These are phyloP conservation scores for Melanopsichium pennsylvanicum DNA, from an alignment of 1,284 basidiomycete genomes.

Conservation along the genomic window DNA sequence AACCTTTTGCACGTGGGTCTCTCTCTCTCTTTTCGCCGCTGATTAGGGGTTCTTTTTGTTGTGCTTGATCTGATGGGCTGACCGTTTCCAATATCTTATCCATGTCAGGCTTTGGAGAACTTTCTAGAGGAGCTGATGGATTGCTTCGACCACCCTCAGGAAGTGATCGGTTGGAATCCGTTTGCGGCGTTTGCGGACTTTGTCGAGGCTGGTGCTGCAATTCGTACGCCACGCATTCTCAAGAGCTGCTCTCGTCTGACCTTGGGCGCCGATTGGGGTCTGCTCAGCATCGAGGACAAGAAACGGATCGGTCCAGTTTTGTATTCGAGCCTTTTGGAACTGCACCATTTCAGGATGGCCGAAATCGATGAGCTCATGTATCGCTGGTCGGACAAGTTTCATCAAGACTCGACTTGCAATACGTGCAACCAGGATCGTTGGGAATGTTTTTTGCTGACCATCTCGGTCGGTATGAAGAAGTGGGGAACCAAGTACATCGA, in stretches of 20 bases:
- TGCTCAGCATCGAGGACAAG: not conserved
- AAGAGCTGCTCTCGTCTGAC: conserved; percentile 20
- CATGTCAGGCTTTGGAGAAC: conserved; percentile 5
- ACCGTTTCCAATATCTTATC: too few species aligned
- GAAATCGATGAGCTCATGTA: conserved; percentile 7
- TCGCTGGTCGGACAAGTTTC: conserved; percentile 20
- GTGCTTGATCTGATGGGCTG: too few species aligned
- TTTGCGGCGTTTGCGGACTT: conserved; percentile 19
- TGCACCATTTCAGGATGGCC: conserved; percentile 3
- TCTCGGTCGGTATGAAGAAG: conserved; percentile 2
- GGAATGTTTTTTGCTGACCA: conserved; percentile 25
- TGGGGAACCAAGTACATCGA: conserved; percentile 21
- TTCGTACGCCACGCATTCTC: conserved; percentile 6
- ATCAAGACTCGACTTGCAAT: conserved; percentile 7
- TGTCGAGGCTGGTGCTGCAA: conserved; percentile 15
- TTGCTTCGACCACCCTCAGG: conserved; percentile 35
- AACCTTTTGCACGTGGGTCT: too few species aligned
- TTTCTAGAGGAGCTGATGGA: conserved; percentile 23
- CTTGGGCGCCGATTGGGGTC: conserved; percentile 8
- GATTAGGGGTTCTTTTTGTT: too few species aligned
- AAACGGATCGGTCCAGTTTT: conserved; percentile 4
- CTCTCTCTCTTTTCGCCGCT: too few species aligned
- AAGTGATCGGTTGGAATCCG: conserved; percentile 15
- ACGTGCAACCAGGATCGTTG: conserved; percentile 18
- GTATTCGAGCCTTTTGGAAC: not conserved